Conservation (phyloP, 495 filamentous ascomycete species). For the Xylaria bambusicola region DNA sequence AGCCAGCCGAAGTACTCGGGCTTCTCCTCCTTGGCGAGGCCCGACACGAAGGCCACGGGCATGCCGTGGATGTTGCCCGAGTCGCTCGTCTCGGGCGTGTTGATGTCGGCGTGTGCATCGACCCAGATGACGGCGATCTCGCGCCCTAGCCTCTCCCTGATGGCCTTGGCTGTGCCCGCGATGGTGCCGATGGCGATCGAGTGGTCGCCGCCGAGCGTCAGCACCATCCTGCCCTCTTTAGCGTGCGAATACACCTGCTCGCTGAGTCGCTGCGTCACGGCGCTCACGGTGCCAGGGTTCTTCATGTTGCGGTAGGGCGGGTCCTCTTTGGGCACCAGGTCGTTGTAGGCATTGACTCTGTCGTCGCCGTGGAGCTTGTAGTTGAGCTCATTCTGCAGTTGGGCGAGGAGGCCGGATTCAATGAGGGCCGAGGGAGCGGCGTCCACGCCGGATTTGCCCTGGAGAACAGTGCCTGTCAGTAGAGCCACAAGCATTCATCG, state of each 20-base stretch:
- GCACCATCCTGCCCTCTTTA: conserved; percentile 77
- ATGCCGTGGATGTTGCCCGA: conserved; percentile 98
- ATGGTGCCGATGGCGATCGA: conserved; percentile 94
- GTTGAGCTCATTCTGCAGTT: conserved; percentile 80
- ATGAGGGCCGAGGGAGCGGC: conserved; percentile 91
- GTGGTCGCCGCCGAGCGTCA: conserved; percentile 96
- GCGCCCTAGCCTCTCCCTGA: conserved; percentile 74
- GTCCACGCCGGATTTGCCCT: conserved; percentile 93
- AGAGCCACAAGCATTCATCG: neutral
- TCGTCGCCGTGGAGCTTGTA: conserved; percentile 86
- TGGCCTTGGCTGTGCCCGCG: conserved; percentile 79
- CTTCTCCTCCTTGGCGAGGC: conserved; percentile 72
- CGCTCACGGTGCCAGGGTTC: conserved; percentile 83
- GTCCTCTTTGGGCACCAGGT: conserved; percentile 70
- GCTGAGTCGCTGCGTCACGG: conserved; percentile 78
- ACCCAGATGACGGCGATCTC: conserved; percentile 98
- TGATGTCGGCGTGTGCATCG: conserved; percentile 97
- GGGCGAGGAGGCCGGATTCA: conserved; percentile 79
- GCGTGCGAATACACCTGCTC: conserved; percentile 88
- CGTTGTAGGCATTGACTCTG: conserved; percentile 78
- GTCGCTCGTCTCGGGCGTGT: conserved; percentile 84
- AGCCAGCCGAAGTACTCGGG: conserved; percentile 88
- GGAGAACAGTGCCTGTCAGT: conserved; percentile 20
- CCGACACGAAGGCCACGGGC: conserved; percentile 91
- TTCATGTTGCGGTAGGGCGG: conserved; percentile 89